Conservation (phyloP, 495 filamentous ascomycete species). For the Endocarpon pusillum region DNA sequence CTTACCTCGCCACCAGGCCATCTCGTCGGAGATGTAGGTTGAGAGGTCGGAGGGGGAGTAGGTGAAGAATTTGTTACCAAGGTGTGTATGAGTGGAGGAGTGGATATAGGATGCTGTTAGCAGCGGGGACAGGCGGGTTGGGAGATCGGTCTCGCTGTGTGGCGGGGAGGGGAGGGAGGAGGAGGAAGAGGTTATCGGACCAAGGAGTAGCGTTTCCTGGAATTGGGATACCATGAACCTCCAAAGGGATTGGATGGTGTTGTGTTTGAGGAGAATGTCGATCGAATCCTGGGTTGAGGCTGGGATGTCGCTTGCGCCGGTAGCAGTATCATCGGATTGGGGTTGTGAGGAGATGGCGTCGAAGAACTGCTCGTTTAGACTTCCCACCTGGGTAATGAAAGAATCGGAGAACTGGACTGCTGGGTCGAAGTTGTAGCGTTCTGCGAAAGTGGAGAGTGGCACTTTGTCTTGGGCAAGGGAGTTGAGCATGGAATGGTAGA, state of each 20-base stretch:
- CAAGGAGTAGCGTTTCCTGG: constrained; percentile 37
- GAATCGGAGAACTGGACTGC: constrained; percentile 51
- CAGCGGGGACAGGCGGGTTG: constrained; percentile 26
- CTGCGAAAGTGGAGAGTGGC: constrained; percentile 45
- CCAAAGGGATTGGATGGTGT: constrained; percentile 47
- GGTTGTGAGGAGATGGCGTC: constrained; percentile 21
- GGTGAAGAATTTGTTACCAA: constrained; percentile 52
- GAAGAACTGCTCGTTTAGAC: constrained; percentile 42
- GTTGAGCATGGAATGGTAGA: constrained; percentile 78
- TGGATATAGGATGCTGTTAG: constrained; percentile 27
- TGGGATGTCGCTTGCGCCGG: constrained; percentile 12
- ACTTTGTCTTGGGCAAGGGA: constrained; percentile 50
- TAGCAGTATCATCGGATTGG: constrained; percentile 15
- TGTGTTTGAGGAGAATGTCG: constrained; percentile 38
- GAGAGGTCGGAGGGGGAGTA: constrained; percentile 47
- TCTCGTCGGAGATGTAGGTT: constrained; percentile 45
- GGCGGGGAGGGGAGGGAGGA: constrained; percentile 28
- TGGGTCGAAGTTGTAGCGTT: constrained; percentile 49
- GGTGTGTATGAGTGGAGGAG: constrained; percentile 25
- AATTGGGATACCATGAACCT: constrained; percentile 43
- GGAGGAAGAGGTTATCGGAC: constrained; percentile 31
- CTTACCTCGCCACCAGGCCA: constrained; percentile 81
- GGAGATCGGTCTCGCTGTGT: too few species aligned
- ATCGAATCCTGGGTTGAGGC: constrained; percentile 29
- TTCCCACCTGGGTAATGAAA: constrained; percentile 65